Conservation (phyloP, 805 yeast genomes). For the Cyberlindnera subsufficiens region DNA sequence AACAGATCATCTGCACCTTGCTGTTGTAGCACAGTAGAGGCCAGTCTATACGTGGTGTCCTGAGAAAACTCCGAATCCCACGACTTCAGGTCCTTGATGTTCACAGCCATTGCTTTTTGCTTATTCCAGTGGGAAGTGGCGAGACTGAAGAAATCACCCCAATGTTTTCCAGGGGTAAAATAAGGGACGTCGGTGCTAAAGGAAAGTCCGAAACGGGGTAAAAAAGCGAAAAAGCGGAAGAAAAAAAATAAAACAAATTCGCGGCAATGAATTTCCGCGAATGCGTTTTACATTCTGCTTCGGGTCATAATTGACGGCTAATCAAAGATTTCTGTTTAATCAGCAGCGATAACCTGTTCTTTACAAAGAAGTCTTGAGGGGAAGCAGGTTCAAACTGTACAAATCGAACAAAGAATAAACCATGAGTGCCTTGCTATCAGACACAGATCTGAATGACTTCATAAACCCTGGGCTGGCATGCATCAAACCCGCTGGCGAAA, state of each 20-base stretch:
- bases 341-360: not conserved
- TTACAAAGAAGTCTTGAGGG: too few relatives aligned
- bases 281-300: not conserved
- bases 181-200: too few relatives aligned
- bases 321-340: not conserved
- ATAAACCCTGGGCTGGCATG: slow-evolving; percentile 94
- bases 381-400: not conserved
- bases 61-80: slow-evolving; percentile 22
- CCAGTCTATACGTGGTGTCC: slow-evolving; percentile 27
- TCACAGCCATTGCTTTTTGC: slow-evolving; percentile 1
- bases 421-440: slow-evolving; percentile 86
- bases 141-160: not conserved
- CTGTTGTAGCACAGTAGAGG: slow-evolving; percentile 30
- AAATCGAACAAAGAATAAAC: not conserved
- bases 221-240: too few relatives aligned
- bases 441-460: slow-evolving; percentile 90
- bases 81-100: slow-evolving; percentile 9
- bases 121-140: not conserved
- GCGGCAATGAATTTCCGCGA: not conserved
- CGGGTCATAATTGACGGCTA: not conserved
- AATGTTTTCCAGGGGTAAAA: too few relatives aligned
- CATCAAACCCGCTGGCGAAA: slow-evolving; percentile 71
- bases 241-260: too few relatives aligned
- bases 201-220: too few relatives aligned
- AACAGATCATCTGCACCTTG: slow-evolving; percentile 29